Base-by-base conservation (phyloP, 2,329 filamentous ascomycete species). In the Parastagonospora avenae region DNA sequence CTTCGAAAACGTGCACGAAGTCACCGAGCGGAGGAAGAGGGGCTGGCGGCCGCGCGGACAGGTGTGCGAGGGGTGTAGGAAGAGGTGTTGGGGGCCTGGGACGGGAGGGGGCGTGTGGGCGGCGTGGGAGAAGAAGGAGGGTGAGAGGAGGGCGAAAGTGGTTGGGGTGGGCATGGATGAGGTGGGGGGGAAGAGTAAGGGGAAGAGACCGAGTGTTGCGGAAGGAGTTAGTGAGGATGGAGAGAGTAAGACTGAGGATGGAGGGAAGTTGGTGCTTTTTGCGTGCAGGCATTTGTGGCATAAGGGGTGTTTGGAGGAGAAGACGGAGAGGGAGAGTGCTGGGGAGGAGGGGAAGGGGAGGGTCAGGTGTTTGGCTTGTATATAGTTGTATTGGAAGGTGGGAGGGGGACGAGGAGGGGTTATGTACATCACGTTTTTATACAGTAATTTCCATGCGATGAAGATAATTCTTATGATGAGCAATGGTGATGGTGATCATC, bases 41-140 rank as follows among this genome's bases (percentile, higher is more conserved):
- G 95, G 94, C 1, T 99, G 94, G 94, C 82, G 93, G 42, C 92
- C 94, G 0, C 82, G 88, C 29, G 89, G 91, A 0, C 92, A 93
- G 46, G 88, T 88, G 0, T 99, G 95, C 69, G 93, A 97, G 73
- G 87, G 86, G 1, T 99, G 95, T 63, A 87, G 87, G 41, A 84
- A 84, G 41, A 82, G 92, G 6, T 83, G 92, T 1, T 99, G 94
- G 93, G 95, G 94, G 0, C 91, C 92, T 0, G 92, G 92, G 0
- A 87, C 91, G 0, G 88, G 90, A 0, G 82, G 85, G 0, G 82
- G 85, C 32, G 82, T 96, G 1, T 96, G 91, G 79, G 86, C 90
- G 43, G 87, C 87, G 1, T 97, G 91, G 92, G 86, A 94, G 71
- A 81, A 82, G 48, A 75, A 76, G 51, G 73, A 74, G 36, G 74